Percentiles rank a stretch among this genome's conserved stretches.
These are phyloP conservation scores for Tulasnella sp. DNA, from an alignment of 768 basidiomycete species.

Conservation along the genomic window DNA sequence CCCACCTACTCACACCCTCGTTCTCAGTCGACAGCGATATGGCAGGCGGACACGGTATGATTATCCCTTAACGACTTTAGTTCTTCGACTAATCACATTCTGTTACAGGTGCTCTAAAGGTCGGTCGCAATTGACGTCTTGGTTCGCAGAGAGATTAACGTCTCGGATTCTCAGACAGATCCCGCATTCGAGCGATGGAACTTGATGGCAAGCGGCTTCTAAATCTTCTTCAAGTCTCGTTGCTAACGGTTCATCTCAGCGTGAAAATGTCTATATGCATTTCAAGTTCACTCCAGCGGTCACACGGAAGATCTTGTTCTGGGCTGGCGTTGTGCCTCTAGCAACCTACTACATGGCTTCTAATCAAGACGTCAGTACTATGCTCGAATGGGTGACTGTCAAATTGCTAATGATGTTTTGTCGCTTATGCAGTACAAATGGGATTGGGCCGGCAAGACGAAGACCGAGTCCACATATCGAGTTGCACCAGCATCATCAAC, in stretches of 20 bases:
- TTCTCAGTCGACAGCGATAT: slow-evolving; percentile 26
- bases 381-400: not conserved
- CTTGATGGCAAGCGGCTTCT: slow-evolving; percentile 35
- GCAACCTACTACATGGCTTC: not conserved
- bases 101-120: slow-evolving; percentile 46
- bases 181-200: slow-evolving; percentile 49
- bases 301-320: slow-evolving; percentile 44
- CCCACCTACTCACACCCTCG: not conserved
- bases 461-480: slow-evolving; percentile 30
- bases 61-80: not conserved
- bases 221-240: not conserved
- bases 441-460: slow-evolving; percentile 41
- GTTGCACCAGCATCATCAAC: slow-evolving; percentile 8
- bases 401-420: not conserved
- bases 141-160: not conserved
- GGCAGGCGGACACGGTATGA: slow-evolving; percentile 54
- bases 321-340: slow-evolving; percentile 56
- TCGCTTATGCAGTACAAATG: slow-evolving; percentile 21
- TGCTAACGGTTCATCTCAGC: slow-evolving; percentile 32
- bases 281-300: slow-evolving; percentile 70
- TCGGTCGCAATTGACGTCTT: slow-evolving; percentile 21
- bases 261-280: slow-evolving; percentile 71
- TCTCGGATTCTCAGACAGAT: slow-evolving; percentile 31
- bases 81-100: slow-evolving; percentile 13
- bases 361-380: not conserved